Evolutionary conservation across 2,329 filamentous ascomycete genomes (phyloP), one percentile per base, ranked within the genome.

Genomic region (Hymenoscyphus fructigenus): DNA sequence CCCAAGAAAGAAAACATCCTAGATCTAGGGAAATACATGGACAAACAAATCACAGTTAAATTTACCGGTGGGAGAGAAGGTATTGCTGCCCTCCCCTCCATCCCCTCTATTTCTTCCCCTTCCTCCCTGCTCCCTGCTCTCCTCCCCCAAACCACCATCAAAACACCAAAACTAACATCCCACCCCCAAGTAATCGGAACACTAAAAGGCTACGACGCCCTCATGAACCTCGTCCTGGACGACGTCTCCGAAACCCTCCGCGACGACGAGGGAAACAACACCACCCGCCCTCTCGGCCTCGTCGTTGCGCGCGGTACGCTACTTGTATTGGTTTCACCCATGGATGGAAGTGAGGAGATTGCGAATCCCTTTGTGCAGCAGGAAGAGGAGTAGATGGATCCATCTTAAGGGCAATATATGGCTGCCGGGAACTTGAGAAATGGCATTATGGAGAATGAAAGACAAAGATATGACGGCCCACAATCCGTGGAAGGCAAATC

Each of bases 1-100:
- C 92, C 93, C 67, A 97, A 97, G 87, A 98, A 98, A 84, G 95
- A 99, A 80, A 98, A 97, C 78, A 99, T 99, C 74, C 86, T 99
- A 62, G 94, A 99, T 76, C 79, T 99, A 74, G 88, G 84, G 76
- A 97, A 97, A 81, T 99, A 98, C 79, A 93, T 97, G 90, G 93
- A 99, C 79, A 96, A 97, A 85, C 85, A 90, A 76, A 92, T 99
- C 71, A 91, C 86, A 10, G 93, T 99, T 76, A 98, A 98, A 80
- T 98, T 99, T 79, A 97, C 92, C 75, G 95, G 95, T 53, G 95
- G 95, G 1, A 83, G 94, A 66, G 93, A 97, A 83, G 91, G 93
- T 95, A 76, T 67, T 76, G n/a, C 41, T 5, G 5, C 26, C 15
- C 28, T 9, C 55, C 29, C 17, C 17, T 32, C 47, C 23, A 5